A percentile compares a stretch with the other conserved stretches of the same genome.
Evolutionary conservation across 1,284 basidiomycete genomes (phyloP).

Genomic region (Xerocomus nothofagi): DNA sequence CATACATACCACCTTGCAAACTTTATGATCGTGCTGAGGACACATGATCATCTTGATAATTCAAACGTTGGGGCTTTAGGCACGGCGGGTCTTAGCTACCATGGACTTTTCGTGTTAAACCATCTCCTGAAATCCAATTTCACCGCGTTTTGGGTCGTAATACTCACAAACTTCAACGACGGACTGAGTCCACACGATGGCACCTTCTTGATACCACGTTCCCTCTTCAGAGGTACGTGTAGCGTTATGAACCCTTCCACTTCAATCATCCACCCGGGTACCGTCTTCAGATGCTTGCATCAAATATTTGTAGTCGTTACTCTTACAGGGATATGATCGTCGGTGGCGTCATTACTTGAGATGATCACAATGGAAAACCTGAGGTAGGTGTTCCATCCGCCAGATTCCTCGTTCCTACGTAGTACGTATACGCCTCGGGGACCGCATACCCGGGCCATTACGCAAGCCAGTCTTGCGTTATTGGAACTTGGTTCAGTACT

Average conservation of each 20-base stretch:
- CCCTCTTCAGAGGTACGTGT: constrained; percentile 29
- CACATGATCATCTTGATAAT: too few relatives aligned
- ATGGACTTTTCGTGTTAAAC: not conserved
- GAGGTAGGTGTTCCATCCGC: constrained; percentile 11
- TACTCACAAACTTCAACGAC: constrained; percentile 33
- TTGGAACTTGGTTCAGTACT: constrained; percentile 27
- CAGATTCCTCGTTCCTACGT: constrained; percentile 11
- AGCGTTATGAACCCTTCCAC: constrained; percentile 15
- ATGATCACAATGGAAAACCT: constrained; percentile 60
- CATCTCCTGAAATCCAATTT: not conserved
- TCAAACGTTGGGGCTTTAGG: too few relatives aligned
- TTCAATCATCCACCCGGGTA: not conserved
- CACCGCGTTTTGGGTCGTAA: constrained; percentile 15
- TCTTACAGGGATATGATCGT: constrained; percentile 38
- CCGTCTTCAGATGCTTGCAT: constrained; percentile 43
- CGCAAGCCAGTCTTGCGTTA: constrained; percentile 27
- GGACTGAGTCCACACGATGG: constrained; percentile 21
- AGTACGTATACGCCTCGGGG: constrained; percentile 18
- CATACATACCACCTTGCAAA: too few relatives aligned
- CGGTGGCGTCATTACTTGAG: constrained; percentile 51
- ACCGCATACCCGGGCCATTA: constrained; percentile 24
- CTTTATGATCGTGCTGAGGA: too few relatives aligned
- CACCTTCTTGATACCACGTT: not conserved
- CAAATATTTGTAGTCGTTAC: constrained; percentile 30
- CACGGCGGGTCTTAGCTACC: too few relatives aligned